Evolutionary conservation across 2,329 filamentous ascomycete genomes (phyloP), one percentile per base, ranked within the genome.

Genomic region (Pestalotiopsis sp.): DNA sequence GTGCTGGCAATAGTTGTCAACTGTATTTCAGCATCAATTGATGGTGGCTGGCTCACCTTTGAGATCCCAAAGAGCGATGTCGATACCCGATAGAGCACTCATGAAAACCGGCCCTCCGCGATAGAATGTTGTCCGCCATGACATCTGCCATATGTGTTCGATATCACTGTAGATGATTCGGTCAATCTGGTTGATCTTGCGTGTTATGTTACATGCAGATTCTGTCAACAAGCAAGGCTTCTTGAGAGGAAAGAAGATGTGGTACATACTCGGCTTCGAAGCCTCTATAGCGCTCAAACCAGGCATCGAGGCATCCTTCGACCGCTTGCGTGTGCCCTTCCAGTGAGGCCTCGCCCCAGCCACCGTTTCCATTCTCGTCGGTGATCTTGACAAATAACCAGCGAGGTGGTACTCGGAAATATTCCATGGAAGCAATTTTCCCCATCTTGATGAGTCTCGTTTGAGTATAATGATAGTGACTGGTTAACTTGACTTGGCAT

Each of bases 341-440:
- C 0, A 94, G 80, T 0, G 91, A 91, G 0, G 90, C 91, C 77
- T 94, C 92, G 20, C 92, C 92, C 92, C 92, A 94, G 6, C 92
- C 92, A 65, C 85, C 81, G 41, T 87, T 83, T 3, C 88, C 91
- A 1, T 85, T 84, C 41, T 90, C 87, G 75, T 94, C 91, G 1
- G 87, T 90, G 71, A 94, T 87, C 78, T 94, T 94, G 72, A 94
- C 92, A 72, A 94, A 93, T 1, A 94, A 83, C 92, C 92, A 94
- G 56, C 92, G 84, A 14, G 92, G 92, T 60, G 90, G 90, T 9
- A 94, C 89, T 20, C 92, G 87, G 77, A 93, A 94, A 76, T 93
- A 93, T 73, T 93, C 91, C 58, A 94, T 89, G 31, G 76, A 84
- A 70, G 85, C 83, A 75, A 93, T 92, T 71, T 88, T 90, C 1